phyloP scores from a whole-genome alignment of 2,329 filamentous ascomycete species.

The Apiospora malaysiana region DNA sequence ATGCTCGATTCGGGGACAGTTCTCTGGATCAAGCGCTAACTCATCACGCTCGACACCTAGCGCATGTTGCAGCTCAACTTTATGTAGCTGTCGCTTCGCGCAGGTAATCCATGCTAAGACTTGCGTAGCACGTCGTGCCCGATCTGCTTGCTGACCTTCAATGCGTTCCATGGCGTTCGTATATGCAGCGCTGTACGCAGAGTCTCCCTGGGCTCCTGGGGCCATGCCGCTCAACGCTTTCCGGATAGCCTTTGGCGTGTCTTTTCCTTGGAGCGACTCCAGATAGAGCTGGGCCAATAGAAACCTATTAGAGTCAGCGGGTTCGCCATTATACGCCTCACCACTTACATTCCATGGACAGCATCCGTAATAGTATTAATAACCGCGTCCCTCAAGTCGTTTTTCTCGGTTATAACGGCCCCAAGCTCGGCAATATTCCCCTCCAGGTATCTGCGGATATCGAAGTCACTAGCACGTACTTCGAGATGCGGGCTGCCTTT shows the following conservation, averaged over 20 bases:
- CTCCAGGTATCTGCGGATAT: conserved; percentile 30
- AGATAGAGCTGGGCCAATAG: conserved; percentile 44
- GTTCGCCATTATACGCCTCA: not conserved
- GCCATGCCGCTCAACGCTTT: conserved; percentile 32
- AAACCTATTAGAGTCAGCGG: conserved; percentile 37
- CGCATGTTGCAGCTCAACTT: conserved; percentile 46
- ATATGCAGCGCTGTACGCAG: conserved; percentile 47
- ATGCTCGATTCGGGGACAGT: conserved; percentile 37
- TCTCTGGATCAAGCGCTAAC: conserved; percentile 39
- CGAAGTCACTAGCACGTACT: conserved; percentile 7
- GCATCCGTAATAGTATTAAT: conserved; percentile 27
- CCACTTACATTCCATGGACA: conserved; percentile 40
- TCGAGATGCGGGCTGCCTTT: too few species aligned
- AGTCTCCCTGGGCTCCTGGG: conserved; percentile 20
- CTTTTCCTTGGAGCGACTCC: conserved; percentile 39
- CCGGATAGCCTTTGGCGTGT: conserved; percentile 39
- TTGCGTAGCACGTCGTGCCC: conserved; percentile 42
- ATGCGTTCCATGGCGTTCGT: conserved; percentile 48
- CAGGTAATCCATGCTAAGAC: conserved; percentile 48
- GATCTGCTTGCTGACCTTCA: conserved; percentile 39
- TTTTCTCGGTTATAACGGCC: conserved; percentile 26
- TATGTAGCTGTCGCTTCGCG: conserved; percentile 40
- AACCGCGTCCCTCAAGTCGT: conserved; percentile 31
- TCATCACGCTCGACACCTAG: conserved; percentile 42
- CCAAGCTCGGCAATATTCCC: conserved; percentile 29